phyloP scores from a whole-genome alignment of 495 filamentous ascomycete species.

The Talaromyces borbonicus region DNA sequence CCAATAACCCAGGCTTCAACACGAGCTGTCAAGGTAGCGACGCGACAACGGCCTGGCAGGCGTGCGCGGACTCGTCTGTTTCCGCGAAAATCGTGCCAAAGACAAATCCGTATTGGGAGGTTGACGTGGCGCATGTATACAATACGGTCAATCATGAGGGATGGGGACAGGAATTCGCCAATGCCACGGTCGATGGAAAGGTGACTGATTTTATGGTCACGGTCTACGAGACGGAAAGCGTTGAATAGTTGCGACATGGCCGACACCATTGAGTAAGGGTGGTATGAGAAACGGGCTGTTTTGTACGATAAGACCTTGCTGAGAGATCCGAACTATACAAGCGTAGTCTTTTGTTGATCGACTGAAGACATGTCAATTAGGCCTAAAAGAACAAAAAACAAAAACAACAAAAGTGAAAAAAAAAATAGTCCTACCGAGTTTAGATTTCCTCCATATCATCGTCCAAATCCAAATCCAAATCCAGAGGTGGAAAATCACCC shows the following conservation, averaged over 20 bases:
- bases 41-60: constrained; percentile 12
- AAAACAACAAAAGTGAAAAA: too few species aligned
- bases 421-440: neutral
- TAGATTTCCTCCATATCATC: constrained; percentile 86
- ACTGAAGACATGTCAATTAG: too few species aligned
- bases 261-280: too few species aligned
- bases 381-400: too few species aligned
- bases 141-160: constrained; percentile 12
- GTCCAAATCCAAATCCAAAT: constrained; percentile 44
- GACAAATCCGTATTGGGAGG: constrained; percentile 21
- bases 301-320: too few species aligned
- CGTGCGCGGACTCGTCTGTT: constrained; percentile 21
- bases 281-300: too few species aligned
- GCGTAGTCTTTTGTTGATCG: too few species aligned
- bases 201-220: constrained; percentile 15
- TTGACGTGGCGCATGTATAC: constrained; percentile 28
- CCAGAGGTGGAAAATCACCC: constrained; percentile 67
- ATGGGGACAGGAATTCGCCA: constrained; percentile 14
- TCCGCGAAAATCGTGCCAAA: constrained; percentile 17
- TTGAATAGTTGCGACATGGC: neutral
- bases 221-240: constrained; percentile 2
- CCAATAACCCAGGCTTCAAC: constrained; percentile 30
- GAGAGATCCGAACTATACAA: too few species aligned
- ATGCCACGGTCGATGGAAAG: constrained; percentile 10
- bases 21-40: constrained; percentile 30